phyloP scores from a whole-genome alignment of 129 eudicot genomes.

The Ambrosia trifida region DNA sequence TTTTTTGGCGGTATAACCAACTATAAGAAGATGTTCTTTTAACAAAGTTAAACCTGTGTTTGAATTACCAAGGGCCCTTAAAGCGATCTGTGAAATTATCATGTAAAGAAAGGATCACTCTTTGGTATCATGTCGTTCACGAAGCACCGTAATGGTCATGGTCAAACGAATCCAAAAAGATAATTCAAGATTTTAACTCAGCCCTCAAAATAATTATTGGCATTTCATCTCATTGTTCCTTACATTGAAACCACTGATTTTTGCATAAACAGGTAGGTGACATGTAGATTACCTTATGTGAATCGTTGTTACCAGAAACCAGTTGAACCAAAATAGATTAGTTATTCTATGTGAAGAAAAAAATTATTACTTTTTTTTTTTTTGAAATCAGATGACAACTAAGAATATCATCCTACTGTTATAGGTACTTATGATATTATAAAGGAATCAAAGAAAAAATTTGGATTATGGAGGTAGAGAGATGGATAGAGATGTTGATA shows the following conservation, averaged over 20 bases:
- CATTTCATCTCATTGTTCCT: background rate
- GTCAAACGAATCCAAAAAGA: background rate
- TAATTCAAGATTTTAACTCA: background rate
- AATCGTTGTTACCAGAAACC: background rate
- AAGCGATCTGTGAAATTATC: background rate
- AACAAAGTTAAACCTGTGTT: background rate
- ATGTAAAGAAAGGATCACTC: no score
- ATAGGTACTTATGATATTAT: slow-evolving; percentile 21
- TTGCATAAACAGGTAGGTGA: background rate
- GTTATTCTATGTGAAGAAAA: background rate
- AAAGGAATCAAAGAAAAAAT: slow-evolving; percentile 3
- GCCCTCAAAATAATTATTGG: background rate
- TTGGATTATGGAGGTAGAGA: slow-evolving; percentile 67
- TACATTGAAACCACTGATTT: background rate
- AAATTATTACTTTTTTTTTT: background rate
- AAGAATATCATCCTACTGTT: background rate
- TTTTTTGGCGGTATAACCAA: background rate
- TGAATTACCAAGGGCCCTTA: background rate
- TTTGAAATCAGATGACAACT: slow-evolving; percentile 10
- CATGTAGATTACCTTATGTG: background rate
- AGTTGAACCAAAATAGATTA: background rate
- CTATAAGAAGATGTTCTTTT: background rate
- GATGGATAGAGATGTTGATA: no score
- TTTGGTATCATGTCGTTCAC: background rate
- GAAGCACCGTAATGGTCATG: background rate